Percentiles rank a stretch among this genome's conserved stretches.
Evolutionary conservation across 1,284 basidiomycete genomes (phyloP).

Genomic region (Tilletia indica): DNA sequence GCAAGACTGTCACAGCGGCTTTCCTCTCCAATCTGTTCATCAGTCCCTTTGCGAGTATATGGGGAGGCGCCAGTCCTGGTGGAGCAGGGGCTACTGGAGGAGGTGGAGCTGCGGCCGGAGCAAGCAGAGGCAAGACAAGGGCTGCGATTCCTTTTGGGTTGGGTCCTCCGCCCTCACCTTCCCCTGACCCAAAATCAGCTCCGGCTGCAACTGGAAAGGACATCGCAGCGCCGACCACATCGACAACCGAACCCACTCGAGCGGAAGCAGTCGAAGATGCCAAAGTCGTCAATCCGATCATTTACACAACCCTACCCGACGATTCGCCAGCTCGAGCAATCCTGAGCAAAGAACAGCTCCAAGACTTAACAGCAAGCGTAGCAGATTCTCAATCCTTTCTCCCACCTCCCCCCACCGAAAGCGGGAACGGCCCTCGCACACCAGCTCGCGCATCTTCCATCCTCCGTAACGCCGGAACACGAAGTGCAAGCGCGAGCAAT

Average conservation of each 20-base stretch:
- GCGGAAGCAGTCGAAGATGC: not conserved
- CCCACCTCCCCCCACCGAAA: not conserved
- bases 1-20: not conserved
- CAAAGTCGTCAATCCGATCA: not conserved
- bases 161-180: not conserved
- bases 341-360: not conserved
- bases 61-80: not conserved
- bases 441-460: not conserved
- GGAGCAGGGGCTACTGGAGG: not conserved
- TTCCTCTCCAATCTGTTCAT: not conserved
- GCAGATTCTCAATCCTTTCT: not conserved
- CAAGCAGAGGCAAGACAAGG: not conserved
- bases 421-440: not conserved
- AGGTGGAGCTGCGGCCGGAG: not conserved
- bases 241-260: not conserved
- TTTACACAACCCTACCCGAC: not conserved
- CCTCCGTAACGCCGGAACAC: not conserved
- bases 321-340: not conserved
- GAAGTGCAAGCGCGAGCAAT: constrained; percentile 4
- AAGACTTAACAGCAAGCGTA: constrained; percentile 1
- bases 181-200: too few species aligned
- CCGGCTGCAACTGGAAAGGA: too few species aligned
- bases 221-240: not conserved
- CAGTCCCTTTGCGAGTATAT: not conserved
- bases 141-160: constrained; percentile 13